Percentiles rank a stretch among this genome's conserved stretches.
Evolutionary conservation across 805 yeast species (phyloP).

Genomic region (Pichia rugopelliculosa): DNA sequence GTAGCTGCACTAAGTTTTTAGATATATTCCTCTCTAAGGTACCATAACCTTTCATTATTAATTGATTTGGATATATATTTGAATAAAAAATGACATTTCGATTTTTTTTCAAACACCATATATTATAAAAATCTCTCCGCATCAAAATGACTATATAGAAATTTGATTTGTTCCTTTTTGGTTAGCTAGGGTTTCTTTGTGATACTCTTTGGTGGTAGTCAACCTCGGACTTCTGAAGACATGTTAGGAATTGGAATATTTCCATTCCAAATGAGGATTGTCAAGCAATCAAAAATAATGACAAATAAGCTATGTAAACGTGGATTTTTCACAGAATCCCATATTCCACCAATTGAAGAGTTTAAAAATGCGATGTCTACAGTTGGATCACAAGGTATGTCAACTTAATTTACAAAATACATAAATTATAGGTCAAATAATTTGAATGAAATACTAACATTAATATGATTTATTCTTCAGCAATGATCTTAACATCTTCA

Average conservation of each 20-base stretch:
- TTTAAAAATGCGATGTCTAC: slow-evolving; percentile 31
- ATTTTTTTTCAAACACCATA: too few relatives aligned
- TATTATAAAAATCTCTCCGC: too few relatives aligned
- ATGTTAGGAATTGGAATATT: not conserved
- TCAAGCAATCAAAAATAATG: not conserved
- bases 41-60: not conserved
- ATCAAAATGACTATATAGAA: too few relatives aligned
- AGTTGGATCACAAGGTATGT: slow-evolving; percentile 30
- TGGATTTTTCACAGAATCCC: slow-evolving; percentile 13
- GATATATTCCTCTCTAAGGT: not conserved
- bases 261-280: not conserved
- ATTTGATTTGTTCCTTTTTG: too few relatives aligned
- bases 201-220: too few relatives aligned
- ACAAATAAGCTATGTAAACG: not conserved
- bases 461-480: slow-evolving; percentile 31
- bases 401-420: slow-evolving; percentile 6
- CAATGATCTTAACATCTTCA: slow-evolving; percentile 53
- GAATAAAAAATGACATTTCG: not conserved
- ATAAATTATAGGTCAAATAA: too few relatives aligned
- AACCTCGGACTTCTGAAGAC: too few relatives aligned
- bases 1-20: not conserved
- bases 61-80: not conserved
- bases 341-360: slow-evolving; percentile 20
- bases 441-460: slow-evolving; percentile 34
- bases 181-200: too few relatives aligned